Percentiles rank a stretch among this genome's conserved stretches.
Evolutionary conservation across 345 rosid species (phyloP).

Genomic region (Cardamine resedifolia): DNA sequence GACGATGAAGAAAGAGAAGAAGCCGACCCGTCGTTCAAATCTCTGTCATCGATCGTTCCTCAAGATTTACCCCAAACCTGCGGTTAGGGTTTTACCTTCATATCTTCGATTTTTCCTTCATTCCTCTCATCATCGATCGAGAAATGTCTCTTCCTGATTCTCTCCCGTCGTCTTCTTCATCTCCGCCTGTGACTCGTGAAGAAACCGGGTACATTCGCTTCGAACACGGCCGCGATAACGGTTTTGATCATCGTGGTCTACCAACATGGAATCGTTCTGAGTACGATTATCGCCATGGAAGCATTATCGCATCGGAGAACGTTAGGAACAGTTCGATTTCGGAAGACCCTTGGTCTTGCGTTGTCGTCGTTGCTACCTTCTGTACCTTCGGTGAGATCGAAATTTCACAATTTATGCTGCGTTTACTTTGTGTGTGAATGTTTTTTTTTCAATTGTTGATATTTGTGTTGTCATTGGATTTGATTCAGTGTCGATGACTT

Average conservation of each 20-base stretch:
- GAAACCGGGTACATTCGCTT: constrained; percentile 42
- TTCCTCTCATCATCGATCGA: background rate
- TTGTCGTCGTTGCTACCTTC: constrained; percentile 80
- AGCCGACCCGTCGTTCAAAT: constrained; percentile 39
- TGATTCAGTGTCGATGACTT: constrained; percentile 74
- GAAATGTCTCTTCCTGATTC: constrained; percentile 57
- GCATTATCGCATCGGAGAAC: constrained; percentile 44
- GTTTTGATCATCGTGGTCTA: constrained; percentile 39
- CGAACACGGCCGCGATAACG: constrained; percentile 39
- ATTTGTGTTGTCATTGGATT: background rate
- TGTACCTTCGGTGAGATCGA: constrained; percentile 74
- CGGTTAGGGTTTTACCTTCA: constrained; percentile 35
- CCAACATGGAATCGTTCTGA: constrained; percentile 44
- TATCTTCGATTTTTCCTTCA: background rate
- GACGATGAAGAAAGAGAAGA: constrained; percentile 41
- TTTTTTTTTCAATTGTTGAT: background rate
- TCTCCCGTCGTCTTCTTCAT: constrained; percentile 38
- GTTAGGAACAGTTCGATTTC: constrained; percentile 36
- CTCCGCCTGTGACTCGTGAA: constrained; percentile 47
- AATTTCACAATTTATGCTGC: background rate
- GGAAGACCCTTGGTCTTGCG: constrained; percentile 85
- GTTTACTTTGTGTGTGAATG: background rate
- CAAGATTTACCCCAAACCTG: constrained; percentile 24
- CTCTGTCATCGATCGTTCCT: constrained; percentile 15
- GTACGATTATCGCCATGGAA: constrained; percentile 49